These are phyloP conservation scores for Combretum micranthum DNA, from an alignment of 345 rosid genomes.

Conservation along the genomic window DNA sequence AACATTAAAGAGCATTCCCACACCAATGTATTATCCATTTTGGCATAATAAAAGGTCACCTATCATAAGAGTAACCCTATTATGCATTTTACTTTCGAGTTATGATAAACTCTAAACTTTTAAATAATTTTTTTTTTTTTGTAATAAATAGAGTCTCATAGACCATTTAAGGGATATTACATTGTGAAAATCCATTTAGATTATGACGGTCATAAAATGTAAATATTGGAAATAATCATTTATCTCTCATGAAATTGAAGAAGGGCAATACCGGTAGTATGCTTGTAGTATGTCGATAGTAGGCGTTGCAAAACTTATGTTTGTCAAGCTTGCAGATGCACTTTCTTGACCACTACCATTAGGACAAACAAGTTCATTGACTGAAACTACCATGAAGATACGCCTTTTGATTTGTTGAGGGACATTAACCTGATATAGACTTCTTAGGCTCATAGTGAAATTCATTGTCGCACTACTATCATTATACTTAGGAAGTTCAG, in stretches of 20 bases:
- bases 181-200: too few relatives aligned
- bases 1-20: too few relatives aligned
- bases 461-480: conserved; percentile 14
- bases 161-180: too few relatives aligned
- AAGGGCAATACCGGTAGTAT: conserved; percentile 24
- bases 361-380: conserved; percentile 19
- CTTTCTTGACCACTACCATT: conserved; percentile 6
- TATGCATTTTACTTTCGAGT: too few relatives aligned
- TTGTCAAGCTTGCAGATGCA: conserved; percentile 31
- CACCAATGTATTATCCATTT: too few relatives aligned
- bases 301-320: conserved; percentile 28
- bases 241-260: too few relatives aligned
- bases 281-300: conserved; percentile 30
- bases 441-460: conserved; percentile 8
- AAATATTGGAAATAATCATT: neutral
- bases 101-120: too few relatives aligned
- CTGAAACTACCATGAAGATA: conserved; percentile 16
- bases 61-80: too few relatives aligned
- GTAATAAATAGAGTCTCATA: too few relatives aligned
- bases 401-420: conserved; percentile 13
- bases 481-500: conserved; percentile 15
- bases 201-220: neutral
- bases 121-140: too few relatives aligned
- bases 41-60: too few relatives aligned
- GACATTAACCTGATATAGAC: conserved; percentile 21